Evolutionary conservation across 2,329 filamentous ascomycete species (phyloP).

Genomic region (Xenosphaeropsis pyriputrescens): DNA sequence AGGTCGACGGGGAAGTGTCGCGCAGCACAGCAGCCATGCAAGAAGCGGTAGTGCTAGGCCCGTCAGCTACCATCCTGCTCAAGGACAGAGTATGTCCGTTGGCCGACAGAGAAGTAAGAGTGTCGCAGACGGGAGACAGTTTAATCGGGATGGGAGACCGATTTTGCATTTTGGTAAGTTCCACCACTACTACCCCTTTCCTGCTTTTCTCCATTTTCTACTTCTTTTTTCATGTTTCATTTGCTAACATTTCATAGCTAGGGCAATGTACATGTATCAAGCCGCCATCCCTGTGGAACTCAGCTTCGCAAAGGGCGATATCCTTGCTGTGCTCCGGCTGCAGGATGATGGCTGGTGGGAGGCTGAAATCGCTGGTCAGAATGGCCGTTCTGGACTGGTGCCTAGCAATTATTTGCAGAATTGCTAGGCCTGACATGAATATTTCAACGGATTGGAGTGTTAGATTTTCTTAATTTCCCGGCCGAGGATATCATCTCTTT

Average conservation of each 20-base stretch:
- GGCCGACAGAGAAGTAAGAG: conserved; percentile 59
- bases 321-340: conserved; percentile 72
- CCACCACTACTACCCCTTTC: not conserved
- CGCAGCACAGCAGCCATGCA: conserved; percentile 29
- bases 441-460: too few relatives aligned
- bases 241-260: conserved; percentile 39
- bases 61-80: conserved; percentile 34
- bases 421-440: not conserved
- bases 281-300: conserved; percentile 93
- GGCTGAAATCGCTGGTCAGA: conserved; percentile 69
- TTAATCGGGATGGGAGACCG: conserved; percentile 71
- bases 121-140: conserved; percentile 67
- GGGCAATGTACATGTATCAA: conserved; percentile 86
- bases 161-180: conserved; percentile 89
- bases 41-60: conserved; percentile 33
- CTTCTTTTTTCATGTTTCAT: not conserved
- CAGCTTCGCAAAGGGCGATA: conserved; percentile 82
- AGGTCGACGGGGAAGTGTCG: conserved; percentile 30
- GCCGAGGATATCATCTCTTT: too few relatives aligned
- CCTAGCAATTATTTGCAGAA: conserved; percentile 49
- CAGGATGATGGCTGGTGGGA: conserved; percentile 99
- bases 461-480: too few relatives aligned
- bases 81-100: conserved; percentile 11
- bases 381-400: conserved; percentile 44
- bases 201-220: conserved; percentile 1